Base-by-base conservation (phyloP, 208 protist species). In the Porcisia hertigi region DNA sequence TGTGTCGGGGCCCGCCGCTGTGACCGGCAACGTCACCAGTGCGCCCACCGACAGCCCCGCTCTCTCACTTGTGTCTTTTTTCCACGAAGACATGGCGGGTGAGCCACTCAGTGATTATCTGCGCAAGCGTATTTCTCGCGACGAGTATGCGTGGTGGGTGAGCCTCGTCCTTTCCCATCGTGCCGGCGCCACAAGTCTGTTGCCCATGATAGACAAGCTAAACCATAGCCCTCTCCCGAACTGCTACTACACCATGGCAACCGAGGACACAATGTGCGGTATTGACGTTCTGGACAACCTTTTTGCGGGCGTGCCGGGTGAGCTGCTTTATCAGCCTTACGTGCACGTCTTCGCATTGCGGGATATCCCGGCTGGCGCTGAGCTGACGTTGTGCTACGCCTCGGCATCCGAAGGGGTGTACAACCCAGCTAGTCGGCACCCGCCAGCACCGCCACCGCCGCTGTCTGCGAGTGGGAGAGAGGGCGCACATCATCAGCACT, bases 221-320 rank as follows among this genome's bases (percentile, higher is more conserved):
- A 94, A 96, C 81, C 92, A 96, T 81, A 77, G 81, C 66, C 84
- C 87, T 20, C 71, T 88, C 59, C 92, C 92, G 11, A 96, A 96
- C 79, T 90, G 86, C 77, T 88, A 91, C 82, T 94, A 92, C 81
- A 94, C 90, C 11, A 94, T 96, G 90, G 81, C 84, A 23, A 88
- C 83, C 11, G 84, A 82, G 63, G 78, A 79, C 34, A 85, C 74
- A 47, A 81, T 94, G 58, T 94, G 88, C 69, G 90, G 92, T 25
- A 72, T 96, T 30, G 92, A 96, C 71, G 83, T 94, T 9, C 77
- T 96, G 60, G 90, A 96, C 67, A 96, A 96, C 84, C 54, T 94
- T n/a, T 36, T 96, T 6, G 92, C 92, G n/a, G 92, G 92, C n/a
- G 92, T 96, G 34, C 81, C 82, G 9, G 80, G 53, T 34, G 80